Evolutionary conservation across 495 filamentous ascomycete genomes (phyloP), one percentile per base, ranked within the genome.

Genomic region (Hypomontagnella monticulosa): DNA sequence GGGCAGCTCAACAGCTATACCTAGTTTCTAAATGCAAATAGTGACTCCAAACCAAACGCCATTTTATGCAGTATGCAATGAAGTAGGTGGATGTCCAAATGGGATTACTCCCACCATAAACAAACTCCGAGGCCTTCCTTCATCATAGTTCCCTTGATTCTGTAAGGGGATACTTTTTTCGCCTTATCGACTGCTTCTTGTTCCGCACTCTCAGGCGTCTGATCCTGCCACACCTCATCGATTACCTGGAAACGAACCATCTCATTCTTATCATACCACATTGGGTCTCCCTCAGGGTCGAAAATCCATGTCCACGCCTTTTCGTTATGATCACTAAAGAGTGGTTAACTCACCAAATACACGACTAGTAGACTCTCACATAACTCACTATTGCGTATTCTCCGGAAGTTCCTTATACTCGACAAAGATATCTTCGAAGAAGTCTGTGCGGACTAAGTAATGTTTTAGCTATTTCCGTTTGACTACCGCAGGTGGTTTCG

Each of bases 231-330:
- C 49, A 88, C 81, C 80, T 99, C 95, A 20, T 85, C 80, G 56
- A 93, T 86, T 14, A 98, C 86, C 18, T 90, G 84, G 71, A 97
- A 90, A 11, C 92, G 88, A 7, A 97, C 93, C 58, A 89, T 81
- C 77, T 98, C 95, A 65, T 91, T 87, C 57, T 88, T 89, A 77
- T 99, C 95, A 76, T 91, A 96, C 70, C 88, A 95, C 72, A 93
- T 87, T 12, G 84, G 81, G 19, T 87, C 79, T 12, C 84, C 89
- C 0, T 90, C 89, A 8, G 63, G 57, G 10, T 88, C 85, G 34
- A 80, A 86, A 2, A 87, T 80, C 93, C 92, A 97, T 41, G 91
- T 82, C 90, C 91, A 97, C 18, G 89, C 83, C 41, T 88, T 82
- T 46, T 97, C 91, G 51, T 80, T 81, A 43, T 85, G 83, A 46